A percentile compares a stretch with the other conserved stretches of the same genome.
phyloP scores from a whole-genome alignment of 2,329 filamentous ascomycete genomes.

The Pleomassaria siparia region DNA sequence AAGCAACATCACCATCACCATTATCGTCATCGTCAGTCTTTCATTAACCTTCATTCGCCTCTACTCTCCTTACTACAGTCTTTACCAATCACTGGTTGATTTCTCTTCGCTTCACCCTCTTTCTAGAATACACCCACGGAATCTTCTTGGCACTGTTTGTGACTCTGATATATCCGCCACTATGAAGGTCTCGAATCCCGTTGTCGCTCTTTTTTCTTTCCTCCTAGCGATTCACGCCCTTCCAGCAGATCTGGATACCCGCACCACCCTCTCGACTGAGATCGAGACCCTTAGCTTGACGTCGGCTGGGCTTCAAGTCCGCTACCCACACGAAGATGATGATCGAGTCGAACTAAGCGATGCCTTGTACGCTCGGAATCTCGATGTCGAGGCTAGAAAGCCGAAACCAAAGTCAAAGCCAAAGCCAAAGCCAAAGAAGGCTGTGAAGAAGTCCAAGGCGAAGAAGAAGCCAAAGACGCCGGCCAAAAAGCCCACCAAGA shows the following conservation, averaged over 20 bases:
- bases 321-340: neutral
- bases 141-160: neutral
- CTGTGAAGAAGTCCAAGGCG: neutral
- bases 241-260: neutral
- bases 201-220: neutral
- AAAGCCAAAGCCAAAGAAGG: neutral
- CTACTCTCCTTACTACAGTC: neutral
- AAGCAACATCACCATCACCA: no score
- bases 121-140: neutral
- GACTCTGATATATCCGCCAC: neutral
- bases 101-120: neutral
- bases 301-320: neutral
- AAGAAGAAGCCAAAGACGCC: neutral
- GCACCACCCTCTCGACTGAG: neutral
- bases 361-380: neutral
- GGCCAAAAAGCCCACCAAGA: neutral
- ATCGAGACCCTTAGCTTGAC: neutral
- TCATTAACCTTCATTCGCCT: neutral
- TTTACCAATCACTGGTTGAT: slow-evolving; percentile 3
- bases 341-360: neutral
- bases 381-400: neutral
- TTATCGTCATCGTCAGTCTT: slow-evolving; percentile 1
- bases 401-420: neutral
- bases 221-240: neutral
- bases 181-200: neutral